Conservation (phyloP, 805 yeast genomes). For the Debaryomyces tyrocola region DNA sequence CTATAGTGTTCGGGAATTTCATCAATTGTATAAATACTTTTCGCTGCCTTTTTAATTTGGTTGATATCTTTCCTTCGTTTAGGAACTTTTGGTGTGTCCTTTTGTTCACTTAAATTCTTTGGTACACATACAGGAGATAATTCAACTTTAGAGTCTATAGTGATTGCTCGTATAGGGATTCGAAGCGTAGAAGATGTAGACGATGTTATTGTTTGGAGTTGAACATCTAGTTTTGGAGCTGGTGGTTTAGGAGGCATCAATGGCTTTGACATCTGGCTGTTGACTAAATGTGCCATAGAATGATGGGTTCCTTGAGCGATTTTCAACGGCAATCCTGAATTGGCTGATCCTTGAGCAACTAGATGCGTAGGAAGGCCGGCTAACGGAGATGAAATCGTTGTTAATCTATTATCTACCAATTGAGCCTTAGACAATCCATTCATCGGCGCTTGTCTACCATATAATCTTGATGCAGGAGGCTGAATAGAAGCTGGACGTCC, state of each 20-base stretch:
- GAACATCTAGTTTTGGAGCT: conserved; percentile 36
- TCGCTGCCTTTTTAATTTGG: conserved; percentile 45
- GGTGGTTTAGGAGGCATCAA: conserved; percentile 29
- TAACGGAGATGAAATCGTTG: conserved; percentile 15
- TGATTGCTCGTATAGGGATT: conserved; percentile 26
- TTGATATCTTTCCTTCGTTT: conserved; percentile 29
- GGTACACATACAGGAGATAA: conserved; percentile 31
- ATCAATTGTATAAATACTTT: conserved; percentile 69
- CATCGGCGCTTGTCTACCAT: conserved; percentile 20
- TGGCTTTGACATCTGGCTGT: conserved; percentile 9
- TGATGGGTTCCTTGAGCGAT: conserved; percentile 16
- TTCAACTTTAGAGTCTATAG: conserved; percentile 19
- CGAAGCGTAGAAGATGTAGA: conserved; percentile 20
- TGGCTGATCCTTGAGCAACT: conserved; percentile 15
- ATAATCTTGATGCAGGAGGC: conserved; percentile 41
- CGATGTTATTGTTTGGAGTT: conserved; percentile 24
- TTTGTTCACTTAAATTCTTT: conserved; percentile 31
- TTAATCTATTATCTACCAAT: conserved; percentile 21
- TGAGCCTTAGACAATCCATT: conserved; percentile 18
- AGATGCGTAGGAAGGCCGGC: conserved; percentile 21
- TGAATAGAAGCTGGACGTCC: conserved; percentile 47
- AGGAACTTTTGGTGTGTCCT: conserved; percentile 33
- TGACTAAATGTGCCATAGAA: conserved; percentile 2
- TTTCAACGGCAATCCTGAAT: conserved; percentile 15
- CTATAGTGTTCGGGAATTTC: conserved; percentile 89